These are phyloP conservation scores for Phyllostachys edulis DNA, from an alignment of 176 grass and related monocot genomes.

Conservation along the genomic window DNA sequence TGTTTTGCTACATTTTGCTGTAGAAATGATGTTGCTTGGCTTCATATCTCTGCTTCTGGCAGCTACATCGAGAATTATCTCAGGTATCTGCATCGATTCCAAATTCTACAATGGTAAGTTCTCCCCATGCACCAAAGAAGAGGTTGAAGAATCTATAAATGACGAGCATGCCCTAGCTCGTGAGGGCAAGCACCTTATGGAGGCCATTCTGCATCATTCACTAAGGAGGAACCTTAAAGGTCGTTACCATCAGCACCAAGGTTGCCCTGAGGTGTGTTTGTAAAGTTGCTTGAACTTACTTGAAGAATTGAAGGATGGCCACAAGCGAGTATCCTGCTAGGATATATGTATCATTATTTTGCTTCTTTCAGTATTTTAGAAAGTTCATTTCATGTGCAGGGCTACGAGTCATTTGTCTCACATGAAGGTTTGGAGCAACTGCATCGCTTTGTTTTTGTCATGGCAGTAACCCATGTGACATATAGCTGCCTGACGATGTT, in stretches of 20 bases:
- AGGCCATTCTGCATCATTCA: slow-evolving; percentile 50
- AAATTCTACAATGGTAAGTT: slow-evolving; percentile 76
- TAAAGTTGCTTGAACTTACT: neutral
- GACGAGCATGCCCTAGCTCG: slow-evolving; percentile 33
- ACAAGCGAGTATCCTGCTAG: neutral
- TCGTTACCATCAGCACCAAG: slow-evolving; percentile 31
- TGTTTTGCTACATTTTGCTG: slow-evolving; percentile 3
- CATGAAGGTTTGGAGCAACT: slow-evolving; percentile 95
- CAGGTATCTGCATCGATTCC: slow-evolving; percentile 84
- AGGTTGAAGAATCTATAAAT: slow-evolving; percentile 53
- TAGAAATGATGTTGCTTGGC: slow-evolving; percentile 94
- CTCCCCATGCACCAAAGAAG: slow-evolving; percentile 74
- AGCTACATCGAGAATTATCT: slow-evolving; percentile 83
- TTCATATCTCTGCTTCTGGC: slow-evolving; percentile 92
- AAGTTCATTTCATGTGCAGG: slow-evolving; percentile 52
- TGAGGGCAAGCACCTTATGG: slow-evolving; percentile 39
- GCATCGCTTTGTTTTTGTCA: slow-evolving; percentile 96
- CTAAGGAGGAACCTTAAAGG: slow-evolving; percentile 55
- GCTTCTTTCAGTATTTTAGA: slow-evolving; percentile 11
- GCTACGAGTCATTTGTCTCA: slow-evolving; percentile 84
- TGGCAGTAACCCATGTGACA: slow-evolving; percentile 92
- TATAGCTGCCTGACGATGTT: slow-evolving; percentile 98
- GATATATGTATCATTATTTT: neutral
- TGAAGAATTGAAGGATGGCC: neutral
- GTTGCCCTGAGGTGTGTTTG: slow-evolving; percentile 58